Evolutionary conservation across 2,329 filamentous ascomycete genomes (phyloP), one percentile per base, ranked within the genome.

Genomic region (Metarhizium anisopliae): DNA sequence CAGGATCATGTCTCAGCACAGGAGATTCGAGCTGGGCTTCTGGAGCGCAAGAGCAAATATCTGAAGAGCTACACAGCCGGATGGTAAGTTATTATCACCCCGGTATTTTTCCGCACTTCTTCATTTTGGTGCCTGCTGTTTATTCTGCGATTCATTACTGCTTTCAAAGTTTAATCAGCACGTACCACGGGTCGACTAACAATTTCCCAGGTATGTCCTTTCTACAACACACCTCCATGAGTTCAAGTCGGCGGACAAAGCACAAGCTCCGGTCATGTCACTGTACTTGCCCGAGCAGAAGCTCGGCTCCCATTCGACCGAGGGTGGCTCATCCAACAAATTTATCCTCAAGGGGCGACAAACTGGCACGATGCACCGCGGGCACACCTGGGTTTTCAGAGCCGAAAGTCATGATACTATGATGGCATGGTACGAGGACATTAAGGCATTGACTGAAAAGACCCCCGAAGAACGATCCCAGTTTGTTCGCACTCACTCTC

Each of bases 41-140:
- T 99, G 40, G 94, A 99, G 76, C 87, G 94, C 62, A 97, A 97
- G 84, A 96, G 91, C 81, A 99, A 97, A 69, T 99, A 97, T 67
- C 76, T 99, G 59, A 97, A 96, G 77, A 96, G 92, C 70, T 96
- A 96, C 70, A 94, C 92, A 7, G 89, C 91, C 30, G 93, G 93
- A 67, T 97, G 93, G 92, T 93, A 77, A 73, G 86, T 66, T 29
- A 20, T 5, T 4, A 30, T 18, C 25, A 16, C 51, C 40, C 3
- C 30, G 11, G 30, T 51, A 11, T 8, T 40, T 45, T 51, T 10
- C 13, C 25, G 29, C 40, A 43, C 7, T 45, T 16, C 50, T 51
- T 18, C 16, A 18, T 53, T 14, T 25, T 43, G 50, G 36, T 43
- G 36, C 42, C 35, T 49, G 13, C 3, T 54, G 16, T 40, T 43